A percentile compares a stretch with the other conserved stretches of the same genome.
Conservation (phyloP, 2,329 filamentous ascomycete genomes). For the Hymenoscyphus infarciens region DNA sequence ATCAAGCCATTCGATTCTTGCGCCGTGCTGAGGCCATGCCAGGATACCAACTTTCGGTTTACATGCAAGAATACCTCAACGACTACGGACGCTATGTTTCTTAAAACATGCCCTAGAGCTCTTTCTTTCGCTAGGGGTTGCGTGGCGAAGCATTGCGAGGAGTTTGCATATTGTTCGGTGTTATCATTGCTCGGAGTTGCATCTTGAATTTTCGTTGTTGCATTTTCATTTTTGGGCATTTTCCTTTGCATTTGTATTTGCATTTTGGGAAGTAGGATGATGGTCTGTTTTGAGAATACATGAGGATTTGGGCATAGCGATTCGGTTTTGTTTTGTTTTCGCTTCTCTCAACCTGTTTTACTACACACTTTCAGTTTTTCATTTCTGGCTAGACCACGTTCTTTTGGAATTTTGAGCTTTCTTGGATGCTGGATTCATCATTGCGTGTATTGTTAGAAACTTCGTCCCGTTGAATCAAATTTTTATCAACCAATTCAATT, state of each 20-base stretch:
- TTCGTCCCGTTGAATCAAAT: neutral
- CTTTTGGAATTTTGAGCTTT: neutral
- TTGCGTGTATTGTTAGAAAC: neutral
- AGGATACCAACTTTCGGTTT: constrained; percentile 41
- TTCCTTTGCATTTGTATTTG: neutral
- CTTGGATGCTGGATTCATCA: neutral
- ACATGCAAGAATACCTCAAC: constrained; percentile 47
- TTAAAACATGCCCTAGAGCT: constrained; percentile 6
- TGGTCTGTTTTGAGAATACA: neutral
- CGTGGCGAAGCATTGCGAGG: constrained; percentile 9
- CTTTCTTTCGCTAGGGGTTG: neutral
- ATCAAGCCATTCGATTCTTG: constrained; percentile 44
- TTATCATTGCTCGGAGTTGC: neutral
- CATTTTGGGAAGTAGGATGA: neutral
- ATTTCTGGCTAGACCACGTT: neutral
- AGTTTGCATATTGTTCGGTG: constrained; percentile 1
- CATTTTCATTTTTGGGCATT: neutral
- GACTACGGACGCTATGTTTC: constrained; percentile 41
- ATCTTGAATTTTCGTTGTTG: neutral
- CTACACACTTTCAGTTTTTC: neutral
- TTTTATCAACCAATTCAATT: neutral
- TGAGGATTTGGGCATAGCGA: neutral
- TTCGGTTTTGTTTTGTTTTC: neutral
- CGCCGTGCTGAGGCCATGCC: constrained; percentile 41
- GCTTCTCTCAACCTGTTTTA: neutral